Percentiles rank a stretch among this genome's conserved stretches.
Conservation (phyloP, 2,329 filamentous ascomycete species). For the Hyphodiscus sp. region DNA sequence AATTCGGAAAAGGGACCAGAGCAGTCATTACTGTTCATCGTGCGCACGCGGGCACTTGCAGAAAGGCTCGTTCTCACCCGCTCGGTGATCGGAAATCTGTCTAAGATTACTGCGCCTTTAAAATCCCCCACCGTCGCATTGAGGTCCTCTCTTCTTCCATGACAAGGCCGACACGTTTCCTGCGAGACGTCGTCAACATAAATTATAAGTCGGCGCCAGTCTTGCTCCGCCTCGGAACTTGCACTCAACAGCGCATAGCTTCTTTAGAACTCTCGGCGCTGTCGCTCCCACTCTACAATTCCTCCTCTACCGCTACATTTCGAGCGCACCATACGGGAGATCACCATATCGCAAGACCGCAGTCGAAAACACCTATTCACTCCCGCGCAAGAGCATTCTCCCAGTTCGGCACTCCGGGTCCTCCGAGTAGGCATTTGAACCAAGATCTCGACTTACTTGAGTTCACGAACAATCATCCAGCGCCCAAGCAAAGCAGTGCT, state of each 20-base stretch:
- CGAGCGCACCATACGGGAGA: neutral
- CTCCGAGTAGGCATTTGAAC: neutral
- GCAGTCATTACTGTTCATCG: neutral
- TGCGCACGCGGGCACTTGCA: neutral
- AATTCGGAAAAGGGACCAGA: too few relatives aligned
- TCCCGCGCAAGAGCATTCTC: slow-evolving; percentile 5
- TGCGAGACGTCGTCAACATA: neutral
- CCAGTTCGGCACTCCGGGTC: neutral
- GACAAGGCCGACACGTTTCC: slow-evolving; percentile 6
- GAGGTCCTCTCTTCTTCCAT: slow-evolving; percentile 7
- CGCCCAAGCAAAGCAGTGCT: slow-evolving; percentile 9
- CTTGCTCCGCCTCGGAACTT: slow-evolving; percentile 1
- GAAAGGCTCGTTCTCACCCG: neutral
- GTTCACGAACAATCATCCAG: neutral
- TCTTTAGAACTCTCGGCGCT: neutral
- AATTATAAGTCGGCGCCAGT: neutral
- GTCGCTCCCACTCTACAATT: neutral
- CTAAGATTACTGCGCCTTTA: slow-evolving; percentile 3
- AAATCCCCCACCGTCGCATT: neutral
- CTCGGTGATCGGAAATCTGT: neutral
- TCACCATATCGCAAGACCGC: neutral
- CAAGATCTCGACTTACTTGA: neutral
- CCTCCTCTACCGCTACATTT: neutral
- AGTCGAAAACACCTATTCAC: neutral
- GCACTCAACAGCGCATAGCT: neutral